Evolutionary conservation across 1,284 basidiomycete species (phyloP), one percentile per base, ranked within the genome.

Genomic region (Sporisorium iseilematis-ciliati): DNA sequence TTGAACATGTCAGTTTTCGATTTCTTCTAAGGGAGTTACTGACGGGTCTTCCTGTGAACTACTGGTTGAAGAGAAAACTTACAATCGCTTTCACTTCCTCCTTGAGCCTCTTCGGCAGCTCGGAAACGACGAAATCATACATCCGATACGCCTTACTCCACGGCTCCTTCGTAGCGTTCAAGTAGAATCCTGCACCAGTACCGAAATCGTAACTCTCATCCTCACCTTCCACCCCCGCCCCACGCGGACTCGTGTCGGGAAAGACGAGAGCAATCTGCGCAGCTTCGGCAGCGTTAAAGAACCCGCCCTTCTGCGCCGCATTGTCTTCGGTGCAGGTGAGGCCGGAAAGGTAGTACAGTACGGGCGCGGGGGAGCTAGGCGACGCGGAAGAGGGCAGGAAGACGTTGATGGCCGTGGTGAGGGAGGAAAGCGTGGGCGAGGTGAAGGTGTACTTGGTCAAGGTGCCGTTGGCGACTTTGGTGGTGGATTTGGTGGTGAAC

Each of bases 241-340:
- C 95, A 33, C 96, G 90, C 2, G 97, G 97, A 42, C 92, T 94
- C 0, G 97, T 99, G 84, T 99, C 97, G 0, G 97, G 94, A 85
- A 97, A 97, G 43, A 99, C 90, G 52, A 99, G 87, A 0, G 96
- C 95, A 64, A 99, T 91, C 4, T 92, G 78, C 61, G 72, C 57
- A n/a, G 69, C 29, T 1, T 77, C 76, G 4, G 83, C 83, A 7
- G 78, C 77, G 20, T 50, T 52, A 53, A 83, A 83, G 42, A 85
- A 74, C 29, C 65, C 69, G 33, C 78, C 83, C 62, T 85, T 85
- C 56, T 85, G 82, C 6, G 81, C 81, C 5, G 91, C 96, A 66
- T 93, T 98, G 85, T 98, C 96, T 85, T 98, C 97, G 16, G 91
- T 98, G 87, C 97, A 99, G 0, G 93, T 95, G 62, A 99, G 86